Evolutionary conservation across 2,329 filamentous ascomycete genomes (phyloP).

Genomic region (Neonectria hederae): DNA sequence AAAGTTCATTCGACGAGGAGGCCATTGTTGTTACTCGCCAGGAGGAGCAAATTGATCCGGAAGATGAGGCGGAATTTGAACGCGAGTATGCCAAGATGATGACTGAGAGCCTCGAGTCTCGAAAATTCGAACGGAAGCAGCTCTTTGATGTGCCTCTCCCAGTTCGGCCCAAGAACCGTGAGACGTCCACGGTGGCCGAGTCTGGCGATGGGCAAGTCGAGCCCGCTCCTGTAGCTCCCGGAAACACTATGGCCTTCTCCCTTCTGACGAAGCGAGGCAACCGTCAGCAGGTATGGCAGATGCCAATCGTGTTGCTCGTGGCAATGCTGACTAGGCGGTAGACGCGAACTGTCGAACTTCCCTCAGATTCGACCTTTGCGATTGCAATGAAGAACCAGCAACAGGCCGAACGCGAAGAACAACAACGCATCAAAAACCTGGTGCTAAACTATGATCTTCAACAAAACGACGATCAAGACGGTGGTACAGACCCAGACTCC

Average conservation of each 20-base stretch:
- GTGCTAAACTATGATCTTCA: conserved; percentile 96
- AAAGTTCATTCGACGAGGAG: conserved; percentile 81
- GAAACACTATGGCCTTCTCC: conserved; percentile 90
- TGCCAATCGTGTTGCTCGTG: neutral
- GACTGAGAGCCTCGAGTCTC: conserved; percentile 93
- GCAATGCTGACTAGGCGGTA: conserved; percentile 48
- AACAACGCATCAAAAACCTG: conserved; percentile 97
- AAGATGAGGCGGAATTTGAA: conserved; percentile 96
- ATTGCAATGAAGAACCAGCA: conserved; percentile 96
- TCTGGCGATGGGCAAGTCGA: conserved; percentile 37
- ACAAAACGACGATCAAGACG: conserved; percentile 81
- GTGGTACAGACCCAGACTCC: conserved; percentile 57
- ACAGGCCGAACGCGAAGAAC: conserved; percentile 93
- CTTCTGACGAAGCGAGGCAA: conserved; percentile 96
- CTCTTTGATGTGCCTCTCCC: conserved; percentile 98
- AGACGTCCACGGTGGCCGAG: conserved; percentile 53
- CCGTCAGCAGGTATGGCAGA: conserved; percentile 77
- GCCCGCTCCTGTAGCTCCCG: conserved; percentile 35
- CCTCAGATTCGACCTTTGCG: conserved; percentile 91
- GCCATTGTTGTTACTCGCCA: conserved; percentile 91
- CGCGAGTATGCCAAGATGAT: conserved; percentile 98
- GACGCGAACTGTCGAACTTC: conserved; percentile 91
- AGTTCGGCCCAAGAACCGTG: conserved; percentile 77
- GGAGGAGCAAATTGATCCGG: conserved; percentile 89
- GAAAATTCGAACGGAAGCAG: conserved; percentile 94